phyloP scores from a whole-genome alignment of 306 rosid species.

The Boehmeria nivea region DNA sequence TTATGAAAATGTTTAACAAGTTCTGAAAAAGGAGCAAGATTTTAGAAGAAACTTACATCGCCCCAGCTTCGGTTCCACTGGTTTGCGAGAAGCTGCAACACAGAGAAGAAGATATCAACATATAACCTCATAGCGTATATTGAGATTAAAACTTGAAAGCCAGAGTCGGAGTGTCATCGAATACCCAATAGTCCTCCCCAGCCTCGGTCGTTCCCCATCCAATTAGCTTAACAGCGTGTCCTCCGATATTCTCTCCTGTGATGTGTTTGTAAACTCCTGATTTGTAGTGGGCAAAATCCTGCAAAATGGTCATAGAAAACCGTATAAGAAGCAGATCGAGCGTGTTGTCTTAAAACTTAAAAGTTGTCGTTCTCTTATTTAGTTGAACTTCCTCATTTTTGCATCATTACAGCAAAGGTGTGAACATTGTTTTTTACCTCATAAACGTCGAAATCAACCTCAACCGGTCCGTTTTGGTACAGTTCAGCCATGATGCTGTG shows the following conservation, averaged over 20 bases:
- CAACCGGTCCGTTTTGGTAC: slow-evolving; percentile 85
- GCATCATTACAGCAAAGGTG: slow-evolving; percentile 1
- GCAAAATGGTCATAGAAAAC: slow-evolving; percentile 25
- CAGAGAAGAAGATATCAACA: slow-evolving; percentile 20
- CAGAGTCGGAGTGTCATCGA: slow-evolving; percentile 16
- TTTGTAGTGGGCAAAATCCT: slow-evolving; percentile 97
- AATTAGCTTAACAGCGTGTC: slow-evolving; percentile 89
- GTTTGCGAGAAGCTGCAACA: slow-evolving; percentile 85
- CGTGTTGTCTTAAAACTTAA: no score
- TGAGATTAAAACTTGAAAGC: slow-evolving; percentile 4
- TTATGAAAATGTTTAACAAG: neutral
- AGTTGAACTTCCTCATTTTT: neutral
- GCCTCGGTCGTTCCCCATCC: slow-evolving; percentile 90
- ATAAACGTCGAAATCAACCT: slow-evolving; percentile 77
- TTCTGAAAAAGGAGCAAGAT: slow-evolving; percentile 18
- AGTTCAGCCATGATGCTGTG: slow-evolving; percentile 86
- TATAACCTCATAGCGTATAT: neutral
- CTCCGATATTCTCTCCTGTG: slow-evolving; percentile 64
- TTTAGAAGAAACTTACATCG: slow-evolving; percentile 54
- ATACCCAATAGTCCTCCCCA: slow-evolving; percentile 95
- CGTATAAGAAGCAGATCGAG: neutral
- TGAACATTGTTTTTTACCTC: slow-evolving; percentile 48
- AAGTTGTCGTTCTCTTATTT: neutral
- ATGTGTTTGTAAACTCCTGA: slow-evolving; percentile 93
- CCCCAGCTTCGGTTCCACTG: slow-evolving; percentile 98